phyloP scores from a whole-genome alignment of 805 yeast species.

The Candida ipomoeae region DNA sequence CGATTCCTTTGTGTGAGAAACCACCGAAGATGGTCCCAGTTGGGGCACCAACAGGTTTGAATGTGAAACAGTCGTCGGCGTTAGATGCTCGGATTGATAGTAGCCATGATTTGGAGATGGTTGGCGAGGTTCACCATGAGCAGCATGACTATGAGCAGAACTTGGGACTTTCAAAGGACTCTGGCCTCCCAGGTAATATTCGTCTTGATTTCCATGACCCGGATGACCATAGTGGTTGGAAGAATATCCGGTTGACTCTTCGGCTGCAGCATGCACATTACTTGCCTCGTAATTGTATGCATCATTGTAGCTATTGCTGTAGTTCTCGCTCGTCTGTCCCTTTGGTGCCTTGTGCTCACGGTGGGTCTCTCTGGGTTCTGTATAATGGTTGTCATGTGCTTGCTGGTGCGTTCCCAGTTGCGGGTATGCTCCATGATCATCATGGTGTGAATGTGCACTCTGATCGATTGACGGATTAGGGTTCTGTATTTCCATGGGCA shows the following conservation, averaged over 20 bases:
- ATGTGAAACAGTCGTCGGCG: not conserved
- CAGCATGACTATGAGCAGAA: not conserved
- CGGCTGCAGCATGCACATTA: not conserved
- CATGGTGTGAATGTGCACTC: not conserved
- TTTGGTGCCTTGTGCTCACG: not conserved
- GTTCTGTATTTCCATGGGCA: constrained; percentile 5
- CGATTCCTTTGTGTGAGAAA: not conserved
- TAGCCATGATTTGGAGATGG: not conserved
- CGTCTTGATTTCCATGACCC: not conserved
- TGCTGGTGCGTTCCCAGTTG: not conserved
- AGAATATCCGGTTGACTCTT: not conserved
- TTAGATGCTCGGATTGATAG: not conserved
- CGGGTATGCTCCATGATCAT: not conserved
- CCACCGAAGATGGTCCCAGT: not conserved
- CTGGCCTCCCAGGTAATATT: not conserved
- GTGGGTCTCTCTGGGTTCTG: not conserved
- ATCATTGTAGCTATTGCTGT: not conserved
- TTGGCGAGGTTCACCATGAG: not conserved
- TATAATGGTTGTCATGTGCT: not conserved
- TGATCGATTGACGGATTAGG: not conserved
- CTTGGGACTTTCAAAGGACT: not conserved
- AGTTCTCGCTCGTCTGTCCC: not conserved
- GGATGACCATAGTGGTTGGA: not conserved
- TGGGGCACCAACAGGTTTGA: not conserved
- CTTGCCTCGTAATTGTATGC: not conserved